Evolutionary conservation across 2,329 filamentous ascomycete genomes (phyloP), one percentile per base, ranked within the genome.

Genomic region (Ophiostoma piceae): DNA sequence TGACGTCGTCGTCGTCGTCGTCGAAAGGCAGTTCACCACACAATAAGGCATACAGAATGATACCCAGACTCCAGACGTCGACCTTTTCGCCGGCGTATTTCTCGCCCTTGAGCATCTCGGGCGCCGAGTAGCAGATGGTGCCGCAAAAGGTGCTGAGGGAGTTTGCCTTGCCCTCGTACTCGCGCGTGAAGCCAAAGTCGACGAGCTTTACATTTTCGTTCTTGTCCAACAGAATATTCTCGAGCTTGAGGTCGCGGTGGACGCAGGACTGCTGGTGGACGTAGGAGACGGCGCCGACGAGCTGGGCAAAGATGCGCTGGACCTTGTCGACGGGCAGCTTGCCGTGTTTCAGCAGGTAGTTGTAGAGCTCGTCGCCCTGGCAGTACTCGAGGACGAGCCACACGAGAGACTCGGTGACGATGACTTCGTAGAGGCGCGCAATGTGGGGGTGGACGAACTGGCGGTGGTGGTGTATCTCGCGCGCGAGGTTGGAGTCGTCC

Each of bases 391-490:
- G 82, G 39, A 96, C 95, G 77, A 99, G 85, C 95, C 95, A 99
- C 68, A 99, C 96, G 79, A 98, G 80, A 67, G 84, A 89, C 80
- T 99, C 95, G 1, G 95, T 99, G 73, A 99, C 94, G 75, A 99
- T 96, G 71, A 99, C 94, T 82, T 99, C 95, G 83, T 99, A 98
- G 29, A 99, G 84, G 67, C 95, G 88, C 65, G 95, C 94, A 76
- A 99, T 99, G 80, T 99, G 95, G 29, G 95, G 95, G 77, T 99
- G 95, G 74, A 97, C 86, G 80, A 99, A 97, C 80, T 99, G 95
- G 74, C 95, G 91, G 79, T 99, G 95, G 79, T 99, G 95, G 79
- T 99, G 95, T 75, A 99, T 99, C 79, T 99, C 95, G 75, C 95
- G 91, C 19, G 94, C 94, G 67, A 99, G 89, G 78, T 99, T 99